Percentiles rank a stretch among this genome's conserved stretches.
These are phyloP conservation scores for Batrachochytrium dendrobatidis DNA, from an alignment of 371 early-diverging fungal species.

Conservation along the genomic window DNA sequence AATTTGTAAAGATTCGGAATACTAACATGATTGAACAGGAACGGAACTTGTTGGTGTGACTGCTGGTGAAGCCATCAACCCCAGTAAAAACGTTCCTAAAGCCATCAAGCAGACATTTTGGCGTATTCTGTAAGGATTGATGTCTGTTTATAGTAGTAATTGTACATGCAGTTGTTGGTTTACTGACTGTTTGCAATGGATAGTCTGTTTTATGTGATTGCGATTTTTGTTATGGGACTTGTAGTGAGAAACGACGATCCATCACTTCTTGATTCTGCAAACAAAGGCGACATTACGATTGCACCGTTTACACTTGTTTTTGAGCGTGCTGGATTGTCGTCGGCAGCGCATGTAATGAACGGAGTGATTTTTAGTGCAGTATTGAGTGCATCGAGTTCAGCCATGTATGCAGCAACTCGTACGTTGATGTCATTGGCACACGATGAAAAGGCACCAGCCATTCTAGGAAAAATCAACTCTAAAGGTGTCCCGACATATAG, in stretches of 20 bases:
- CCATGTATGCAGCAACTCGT: slow-evolving; percentile 62
- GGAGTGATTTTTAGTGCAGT: slow-evolving; percentile 44
- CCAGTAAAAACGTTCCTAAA: slow-evolving; percentile 42
- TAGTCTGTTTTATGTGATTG: slow-evolving; percentile 23
- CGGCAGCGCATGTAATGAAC: slow-evolving; percentile 42
- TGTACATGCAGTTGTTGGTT: slow-evolving; percentile 1
- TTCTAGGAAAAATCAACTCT: slow-evolving; percentile 39
- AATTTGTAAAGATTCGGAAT: slow-evolving; percentile 13
- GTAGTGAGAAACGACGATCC: slow-evolving; percentile 37
- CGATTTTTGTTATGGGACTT: slow-evolving; percentile 19
- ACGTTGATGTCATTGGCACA: slow-evolving; percentile 56
- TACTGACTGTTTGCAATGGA: slow-evolving; percentile 1
- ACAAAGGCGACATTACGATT: slow-evolving; percentile 24
- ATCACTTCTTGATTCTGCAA: slow-evolving; percentile 22
- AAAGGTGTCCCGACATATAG: slow-evolving; percentile 56
- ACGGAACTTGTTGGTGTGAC: slow-evolving; percentile 50
- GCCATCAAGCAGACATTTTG: slow-evolving; percentile 41
- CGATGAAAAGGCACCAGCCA: slow-evolving; percentile 48
- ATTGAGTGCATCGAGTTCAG: slow-evolving; percentile 55
- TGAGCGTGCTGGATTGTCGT: slow-evolving; percentile 24
- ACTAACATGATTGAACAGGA: slow-evolving; percentile 18
- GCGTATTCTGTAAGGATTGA: slow-evolving; percentile 43
- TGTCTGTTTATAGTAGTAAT: not conserved
- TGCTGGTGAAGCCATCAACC: slow-evolving; percentile 39
- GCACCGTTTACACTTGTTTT: slow-evolving; percentile 39